A percentile compares a stretch with the other conserved stretches of the same genome.
Conservation (phyloP, 108 stramenopile genomes). For the Cyclotella sp. region DNA sequence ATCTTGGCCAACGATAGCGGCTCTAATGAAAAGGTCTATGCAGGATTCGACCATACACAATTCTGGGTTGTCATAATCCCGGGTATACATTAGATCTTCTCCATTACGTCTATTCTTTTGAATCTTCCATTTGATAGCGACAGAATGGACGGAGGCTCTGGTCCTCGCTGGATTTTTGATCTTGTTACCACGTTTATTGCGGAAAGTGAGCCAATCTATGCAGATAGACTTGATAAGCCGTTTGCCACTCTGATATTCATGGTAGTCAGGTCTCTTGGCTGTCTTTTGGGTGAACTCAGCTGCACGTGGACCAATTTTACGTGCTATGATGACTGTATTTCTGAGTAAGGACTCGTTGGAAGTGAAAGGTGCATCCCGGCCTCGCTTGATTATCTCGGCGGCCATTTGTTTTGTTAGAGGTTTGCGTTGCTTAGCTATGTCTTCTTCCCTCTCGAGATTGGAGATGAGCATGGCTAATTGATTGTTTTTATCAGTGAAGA, state of each 20-base stretch:
- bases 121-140: constrained; percentile 11
- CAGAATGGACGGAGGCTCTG: background rate
- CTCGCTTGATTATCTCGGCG: background rate
- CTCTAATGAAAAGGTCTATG: background rate
- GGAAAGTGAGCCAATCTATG: background rate
- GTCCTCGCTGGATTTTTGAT: background rate
- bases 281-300: background rate
- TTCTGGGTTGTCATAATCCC: background rate
- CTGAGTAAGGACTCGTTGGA: background rate
- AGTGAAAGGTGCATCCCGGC: background rate
- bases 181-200: background rate
- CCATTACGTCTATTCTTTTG: constrained; percentile 28
- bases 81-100: background rate
- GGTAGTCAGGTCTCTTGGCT: constrained; percentile 1
- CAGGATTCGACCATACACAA: background rate
- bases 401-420: constrained; percentile 9
- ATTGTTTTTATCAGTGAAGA: background rate
- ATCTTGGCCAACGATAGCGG: background rate
- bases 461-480: background rate
- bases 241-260: constrained; percentile 13
- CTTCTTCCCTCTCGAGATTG: background rate
- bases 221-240: constrained; percentile 16
- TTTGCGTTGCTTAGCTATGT: constrained; percentile 10
- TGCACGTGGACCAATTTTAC: background rate
- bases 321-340: background rate